Conservation (phyloP, 176 grass and related monocot genomes). For the Hordeum marinum region DNA sequence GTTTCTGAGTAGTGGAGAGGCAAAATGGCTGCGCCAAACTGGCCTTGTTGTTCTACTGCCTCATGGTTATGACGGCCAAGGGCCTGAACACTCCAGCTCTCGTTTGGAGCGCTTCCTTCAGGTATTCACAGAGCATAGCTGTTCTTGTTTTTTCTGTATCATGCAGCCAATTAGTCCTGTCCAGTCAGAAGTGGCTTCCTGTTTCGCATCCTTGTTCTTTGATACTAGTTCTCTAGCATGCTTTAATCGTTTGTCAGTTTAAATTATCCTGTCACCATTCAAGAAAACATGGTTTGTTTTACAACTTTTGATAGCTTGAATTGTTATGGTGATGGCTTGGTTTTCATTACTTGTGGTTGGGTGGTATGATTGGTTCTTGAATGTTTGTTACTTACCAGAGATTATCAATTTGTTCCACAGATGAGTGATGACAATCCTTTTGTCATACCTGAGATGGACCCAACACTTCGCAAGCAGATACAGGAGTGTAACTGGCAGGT, state of each 20-base stretch:
- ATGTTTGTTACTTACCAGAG: background rate
- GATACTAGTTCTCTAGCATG: background rate
- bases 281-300: background rate
- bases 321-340: background rate
- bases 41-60: constrained; percentile 83
- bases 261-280: background rate
- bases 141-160: background rate
- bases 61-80: constrained; percentile 96
- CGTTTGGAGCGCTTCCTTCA: constrained; percentile 95
- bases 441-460: constrained; percentile 93
- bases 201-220: background rate
- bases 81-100: constrained; percentile 89
- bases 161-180: background rate
- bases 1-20: constrained; percentile 93
- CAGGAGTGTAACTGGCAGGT: constrained; percentile 99
- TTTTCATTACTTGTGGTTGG: background rate
- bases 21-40: constrained; percentile 92
- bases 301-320: background rate
- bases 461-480: constrained; percentile 91
- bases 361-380: background rate
- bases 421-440: constrained; percentile 98
- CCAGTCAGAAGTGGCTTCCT: background rate
- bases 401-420: constrained; percentile 29
- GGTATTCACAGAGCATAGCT: constrained; percentile 23
- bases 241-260: background rate